These are phyloP conservation scores for Tolypocladium album DNA, from an alignment of 2,329 filamentous ascomycete genomes.

Conservation along the genomic window DNA sequence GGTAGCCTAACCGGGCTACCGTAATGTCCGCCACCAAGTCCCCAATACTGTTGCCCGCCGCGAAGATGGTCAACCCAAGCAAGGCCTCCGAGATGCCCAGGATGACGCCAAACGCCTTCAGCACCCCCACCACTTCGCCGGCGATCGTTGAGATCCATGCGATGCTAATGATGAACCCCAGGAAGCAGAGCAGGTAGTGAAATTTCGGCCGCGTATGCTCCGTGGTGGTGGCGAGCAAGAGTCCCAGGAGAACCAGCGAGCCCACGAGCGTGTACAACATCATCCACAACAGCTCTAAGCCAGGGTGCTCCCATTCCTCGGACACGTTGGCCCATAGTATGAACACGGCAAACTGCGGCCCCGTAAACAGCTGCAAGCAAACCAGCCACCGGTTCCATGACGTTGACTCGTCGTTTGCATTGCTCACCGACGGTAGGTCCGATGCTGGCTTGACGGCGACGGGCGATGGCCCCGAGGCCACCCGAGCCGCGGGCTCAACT, in stretches of 20 bases:
- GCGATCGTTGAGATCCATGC: conserved; percentile 96
- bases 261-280: conserved; percentile 54
- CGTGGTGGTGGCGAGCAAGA: conserved; percentile 60
- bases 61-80: conserved; percentile 88
- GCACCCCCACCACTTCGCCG: conserved; percentile 85
- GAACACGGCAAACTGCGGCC: conserved; percentile 71
- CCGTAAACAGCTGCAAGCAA: conserved; percentile 73
- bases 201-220: conserved; percentile 58
- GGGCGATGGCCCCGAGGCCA: neutral
- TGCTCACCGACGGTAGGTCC: conserved; percentile 18
- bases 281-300: conserved; percentile 42
- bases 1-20: conserved; percentile 83
- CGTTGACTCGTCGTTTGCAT: conserved; percentile 29
- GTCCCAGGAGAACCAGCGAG: conserved; percentile 55
- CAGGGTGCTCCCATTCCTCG: conserved; percentile 45
- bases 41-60: conserved; percentile 88
- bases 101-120: conserved; percentile 89
- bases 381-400: conserved; percentile 91
- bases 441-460: conserved; percentile 19
- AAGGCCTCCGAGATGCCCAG: conserved; percentile 91
- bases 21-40: conserved; percentile 94
- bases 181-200: conserved; percentile 70
- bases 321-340: conserved; percentile 62
- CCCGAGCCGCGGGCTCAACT: conserved; percentile 2
- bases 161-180: conserved; percentile 85